These are phyloP conservation scores for Plasmodium gaboni DNA, from an alignment of 169 alveolate species.

Conservation along the genomic window DNA sequence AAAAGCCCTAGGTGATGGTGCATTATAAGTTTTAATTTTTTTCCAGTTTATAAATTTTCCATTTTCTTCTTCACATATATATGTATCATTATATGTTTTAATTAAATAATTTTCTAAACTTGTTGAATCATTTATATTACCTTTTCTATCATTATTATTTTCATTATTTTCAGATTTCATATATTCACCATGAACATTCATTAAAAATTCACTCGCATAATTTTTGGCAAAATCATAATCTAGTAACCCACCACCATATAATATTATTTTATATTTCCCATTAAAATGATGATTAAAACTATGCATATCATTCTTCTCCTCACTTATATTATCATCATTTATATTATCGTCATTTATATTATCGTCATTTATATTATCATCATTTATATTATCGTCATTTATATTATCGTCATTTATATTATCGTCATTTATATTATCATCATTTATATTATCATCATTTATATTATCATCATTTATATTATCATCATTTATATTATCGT, in stretches of 20 bases:
- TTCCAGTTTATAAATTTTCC: conserved; percentile 23
- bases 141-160: conserved; percentile 3
- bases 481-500: not conserved
- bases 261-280: conserved; percentile 40
- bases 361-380: not conserved
- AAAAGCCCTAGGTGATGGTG: conserved; percentile 73
- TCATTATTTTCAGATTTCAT: not conserved
- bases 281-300: conserved; percentile 1
- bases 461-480: not conserved
- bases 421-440: not conserved
- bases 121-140: not conserved
- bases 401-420: not conserved
- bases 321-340: not conserved
- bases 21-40: conserved; percentile 41
- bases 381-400: not conserved
- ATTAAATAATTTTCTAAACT: conserved; percentile 41
- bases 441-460: not conserved
- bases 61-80: conserved; percentile 71
- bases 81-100: conserved; percentile 61
- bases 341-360: not conserved
- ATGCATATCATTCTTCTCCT: not conserved
- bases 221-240: conserved; percentile 47
- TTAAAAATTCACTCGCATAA: conserved; percentile 30
- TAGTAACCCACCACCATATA: conserved; percentile 68
- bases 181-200: not conserved